Evolutionary conservation across 73 alveolate genomes (phyloP).

Genomic region (Paramecium octaurelia): DNA sequence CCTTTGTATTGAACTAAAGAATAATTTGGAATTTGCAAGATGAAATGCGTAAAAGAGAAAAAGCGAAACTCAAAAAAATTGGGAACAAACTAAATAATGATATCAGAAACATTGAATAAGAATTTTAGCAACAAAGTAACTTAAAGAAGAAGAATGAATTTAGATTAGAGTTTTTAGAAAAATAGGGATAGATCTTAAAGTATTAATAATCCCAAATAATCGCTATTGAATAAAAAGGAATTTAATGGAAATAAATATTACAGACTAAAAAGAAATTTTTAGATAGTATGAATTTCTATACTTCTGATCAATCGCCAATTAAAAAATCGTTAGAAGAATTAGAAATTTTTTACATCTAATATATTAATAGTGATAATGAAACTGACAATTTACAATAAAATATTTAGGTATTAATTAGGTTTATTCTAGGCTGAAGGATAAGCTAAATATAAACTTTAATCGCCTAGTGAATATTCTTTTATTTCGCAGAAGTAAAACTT

Average conservation of each 20-base stretch:
- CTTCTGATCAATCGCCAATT: background rate
- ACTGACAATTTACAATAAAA: background rate
- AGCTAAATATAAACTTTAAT: background rate
- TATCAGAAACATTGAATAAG: background rate
- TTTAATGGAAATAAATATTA: background rate
- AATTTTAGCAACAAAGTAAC: background rate
- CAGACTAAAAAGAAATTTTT: no score
- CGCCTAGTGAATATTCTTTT: background rate
- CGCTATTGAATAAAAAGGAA: background rate
- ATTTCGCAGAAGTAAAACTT: background rate
- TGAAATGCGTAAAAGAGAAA: background rate
- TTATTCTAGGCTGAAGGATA: background rate
- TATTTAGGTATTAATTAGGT: background rate
- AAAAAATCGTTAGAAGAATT: background rate
- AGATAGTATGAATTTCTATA: background rate
- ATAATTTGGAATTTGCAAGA: background rate
- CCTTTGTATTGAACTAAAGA: background rate
- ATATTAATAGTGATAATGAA: background rate
- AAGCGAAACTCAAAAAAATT: background rate
- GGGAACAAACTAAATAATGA: background rate
- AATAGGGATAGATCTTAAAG: background rate
- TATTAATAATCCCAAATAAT: background rate
- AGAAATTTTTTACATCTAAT: no score
- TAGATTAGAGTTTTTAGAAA: background rate
- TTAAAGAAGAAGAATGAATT: background rate